Percentiles rank a stretch among this genome's conserved stretches.
phyloP scores from a whole-genome alignment of 2,329 filamentous ascomycete species.

The Aureobasidium lini region DNA sequence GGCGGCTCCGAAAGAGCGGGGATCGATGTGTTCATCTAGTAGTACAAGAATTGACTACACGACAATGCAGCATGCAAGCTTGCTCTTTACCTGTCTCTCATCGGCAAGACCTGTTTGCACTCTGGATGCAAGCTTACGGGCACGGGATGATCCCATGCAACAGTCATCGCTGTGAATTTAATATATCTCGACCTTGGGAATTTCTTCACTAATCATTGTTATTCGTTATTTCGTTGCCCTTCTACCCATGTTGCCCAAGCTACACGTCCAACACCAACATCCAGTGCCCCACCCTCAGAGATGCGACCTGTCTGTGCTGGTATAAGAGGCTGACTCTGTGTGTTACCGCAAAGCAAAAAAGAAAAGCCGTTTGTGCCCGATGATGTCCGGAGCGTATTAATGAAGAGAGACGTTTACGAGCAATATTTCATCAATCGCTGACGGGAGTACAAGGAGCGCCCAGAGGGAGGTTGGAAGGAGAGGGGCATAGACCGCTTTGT shows the following conservation, averaged over 20 bases:
- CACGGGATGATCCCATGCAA: slow-evolving; percentile 4
- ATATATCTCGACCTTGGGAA: not conserved
- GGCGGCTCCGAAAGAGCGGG: slow-evolving; percentile 7
- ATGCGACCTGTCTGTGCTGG: not conserved
- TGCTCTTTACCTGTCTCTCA: slow-evolving; percentile 1
- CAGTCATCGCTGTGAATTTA: not conserved
- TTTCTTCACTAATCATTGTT: not conserved
- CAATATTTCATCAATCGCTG: slow-evolving; percentile 12
- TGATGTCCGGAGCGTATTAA: not conserved
- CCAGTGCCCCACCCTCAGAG: slow-evolving; percentile 6
- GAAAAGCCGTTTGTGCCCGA: not conserved
- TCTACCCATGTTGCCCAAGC: slow-evolving; percentile 7
- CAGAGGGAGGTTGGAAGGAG: slow-evolving; percentile 2
- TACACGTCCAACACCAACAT: not conserved
- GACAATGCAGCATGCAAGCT: slow-evolving; percentile 13
- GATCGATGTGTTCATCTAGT: slow-evolving; percentile 8
- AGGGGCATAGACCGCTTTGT: slow-evolving; percentile 13
- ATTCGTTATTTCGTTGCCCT: slow-evolving; percentile 6
- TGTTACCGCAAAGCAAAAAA: slow-evolving; percentile 11
- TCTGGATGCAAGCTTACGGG: slow-evolving; percentile 3
- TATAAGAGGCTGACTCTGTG: not conserved
- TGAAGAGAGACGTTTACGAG: not conserved
- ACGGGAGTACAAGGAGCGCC: slow-evolving; percentile 9
- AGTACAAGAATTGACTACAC: slow-evolving; percentile 11
- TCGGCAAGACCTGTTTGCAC: slow-evolving; percentile 11